These are phyloP conservation scores for Debaryomyces robertsiae DNA, from an alignment of 1,139 yeast species.

Conservation along the genomic window DNA sequence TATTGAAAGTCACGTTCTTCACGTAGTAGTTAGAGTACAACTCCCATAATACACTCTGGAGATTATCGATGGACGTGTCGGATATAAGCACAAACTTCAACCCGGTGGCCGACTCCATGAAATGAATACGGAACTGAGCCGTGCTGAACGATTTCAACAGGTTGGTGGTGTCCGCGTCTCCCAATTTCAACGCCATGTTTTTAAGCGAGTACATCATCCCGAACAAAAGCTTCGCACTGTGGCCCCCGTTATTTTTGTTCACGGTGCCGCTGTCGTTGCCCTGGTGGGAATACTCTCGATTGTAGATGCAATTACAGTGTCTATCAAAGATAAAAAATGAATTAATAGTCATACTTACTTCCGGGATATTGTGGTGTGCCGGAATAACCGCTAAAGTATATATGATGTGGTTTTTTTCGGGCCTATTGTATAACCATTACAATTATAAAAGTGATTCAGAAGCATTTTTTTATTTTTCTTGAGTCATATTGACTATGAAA, in stretches of 20 bases:
- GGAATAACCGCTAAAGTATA: conserved; percentile 10
- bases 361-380: neutral
- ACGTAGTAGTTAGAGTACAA: conserved; percentile 71
- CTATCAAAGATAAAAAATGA: conserved; percentile 89
- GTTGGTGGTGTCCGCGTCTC: conserved; percentile 43
- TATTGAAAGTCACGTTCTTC: conserved; percentile 69
- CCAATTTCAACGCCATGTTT: conserved; percentile 68
- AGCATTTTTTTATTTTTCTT: conserved; percentile 1
- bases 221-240: conserved; percentile 75
- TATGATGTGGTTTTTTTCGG: conserved; percentile 8
- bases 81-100: conserved; percentile 74
- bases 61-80: conserved; percentile 63
- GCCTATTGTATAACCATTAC: conserved; percentile 9
- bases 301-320: conserved; percentile 80
- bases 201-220: conserved; percentile 86
- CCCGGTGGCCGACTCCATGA: conserved; percentile 76
- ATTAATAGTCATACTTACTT: conserved; percentile 46
- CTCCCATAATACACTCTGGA: conserved; percentile 62
- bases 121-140: conserved; percentile 75
- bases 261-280: conserved; percentile 42
- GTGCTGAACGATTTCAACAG: conserved; percentile 68
- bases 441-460: conserved; percentile 8
- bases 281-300: conserved; percentile 56
- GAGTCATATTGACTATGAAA: conserved; percentile 8
- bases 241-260: conserved; percentile 60